Percentiles rank a stretch among this genome's conserved stretches.
These are phyloP conservation scores for Penicillium crystallinum DNA, from an alignment of 495 filamentous ascomycete species.

Conservation along the genomic window DNA sequence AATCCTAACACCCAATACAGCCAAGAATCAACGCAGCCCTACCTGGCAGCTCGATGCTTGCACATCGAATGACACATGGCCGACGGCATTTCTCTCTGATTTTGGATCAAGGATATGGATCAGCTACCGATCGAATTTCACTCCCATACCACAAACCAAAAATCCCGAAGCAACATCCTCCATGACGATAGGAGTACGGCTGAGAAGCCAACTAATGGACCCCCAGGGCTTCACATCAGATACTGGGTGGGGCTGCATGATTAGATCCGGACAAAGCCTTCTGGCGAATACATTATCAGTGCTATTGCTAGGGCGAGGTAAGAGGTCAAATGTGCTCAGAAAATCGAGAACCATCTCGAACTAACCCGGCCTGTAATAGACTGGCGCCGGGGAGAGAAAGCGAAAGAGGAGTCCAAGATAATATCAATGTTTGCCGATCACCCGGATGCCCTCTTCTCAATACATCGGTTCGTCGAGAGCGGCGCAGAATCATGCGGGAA, in stretches of 20 bases:
- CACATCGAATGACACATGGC: slow-evolving; percentile 55
- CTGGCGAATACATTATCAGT: slow-evolving; percentile 78
- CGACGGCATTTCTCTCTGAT: slow-evolving; percentile 78
- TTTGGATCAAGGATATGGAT: slow-evolving; percentile 95
- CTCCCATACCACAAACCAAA: slow-evolving; percentile 71
- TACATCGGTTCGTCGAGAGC: slow-evolving; percentile 88
- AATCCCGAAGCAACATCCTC: slow-evolving; percentile 62
- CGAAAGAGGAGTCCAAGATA: slow-evolving; percentile 63
- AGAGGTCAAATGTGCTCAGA: neutral
- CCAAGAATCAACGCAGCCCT: neutral
- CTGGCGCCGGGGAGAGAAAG: slow-evolving; percentile 64
- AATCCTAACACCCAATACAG: neutral
- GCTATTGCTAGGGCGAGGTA: slow-evolving; percentile 73
- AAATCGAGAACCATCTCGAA: slow-evolving; percentile 4
- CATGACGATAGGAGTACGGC: slow-evolving; percentile 79
- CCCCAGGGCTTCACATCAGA: slow-evolving; percentile 85
- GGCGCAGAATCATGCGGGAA: slow-evolving; percentile 87
- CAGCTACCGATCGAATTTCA: slow-evolving; percentile 89
- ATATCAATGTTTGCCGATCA: slow-evolving; percentile 85
- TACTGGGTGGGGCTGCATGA: slow-evolving; percentile 99
- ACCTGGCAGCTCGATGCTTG: neutral
- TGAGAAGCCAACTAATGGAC: slow-evolving; percentile 76
- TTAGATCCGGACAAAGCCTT: slow-evolving; percentile 89
- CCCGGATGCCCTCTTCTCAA: slow-evolving; percentile 81
- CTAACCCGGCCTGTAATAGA: slow-evolving; percentile 49